phyloP scores from a whole-genome alignment of 2,329 filamentous ascomycete genomes.

The Fusarium incarnatum region DNA sequence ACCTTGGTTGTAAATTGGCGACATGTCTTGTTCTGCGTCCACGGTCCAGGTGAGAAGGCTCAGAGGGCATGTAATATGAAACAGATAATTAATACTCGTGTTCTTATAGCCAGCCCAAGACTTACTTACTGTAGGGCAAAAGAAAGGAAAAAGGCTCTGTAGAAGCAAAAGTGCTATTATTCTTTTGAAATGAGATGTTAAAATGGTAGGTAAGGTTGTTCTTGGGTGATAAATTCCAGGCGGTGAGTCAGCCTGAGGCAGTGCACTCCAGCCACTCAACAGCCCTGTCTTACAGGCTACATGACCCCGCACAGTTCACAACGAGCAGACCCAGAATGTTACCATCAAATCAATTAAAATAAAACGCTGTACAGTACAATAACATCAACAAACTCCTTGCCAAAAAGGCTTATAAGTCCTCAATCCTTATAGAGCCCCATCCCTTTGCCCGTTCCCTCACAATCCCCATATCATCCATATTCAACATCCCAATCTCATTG shows the following conservation, averaged over 20 bases:
- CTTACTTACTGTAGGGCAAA: too few species aligned
- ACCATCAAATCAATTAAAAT: neutral
- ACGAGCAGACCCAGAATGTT: neutral
- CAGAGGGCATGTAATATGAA: too few species aligned
- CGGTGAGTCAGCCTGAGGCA: neutral
- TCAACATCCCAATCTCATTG: slow-evolving; percentile 1
- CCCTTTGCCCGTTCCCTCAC: slow-evolving; percentile 19
- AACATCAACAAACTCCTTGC: neutral
- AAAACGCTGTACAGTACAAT: neutral
- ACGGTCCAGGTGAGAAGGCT: neutral
- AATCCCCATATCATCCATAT: slow-evolving; percentile 26
- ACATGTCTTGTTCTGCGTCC: neutral
- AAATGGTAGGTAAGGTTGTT: too few species aligned
- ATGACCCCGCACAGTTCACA: neutral
- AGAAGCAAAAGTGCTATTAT: neutral
- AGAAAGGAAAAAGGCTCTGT: too few species aligned
- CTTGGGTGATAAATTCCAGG: neutral
- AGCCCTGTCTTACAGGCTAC: neutral
- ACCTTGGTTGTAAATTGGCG: neutral
- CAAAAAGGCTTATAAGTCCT: neutral
- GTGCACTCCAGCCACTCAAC: neutral
- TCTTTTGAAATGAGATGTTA: neutral
- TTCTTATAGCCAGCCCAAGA: neutral
- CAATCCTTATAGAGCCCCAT: slow-evolving; percentile 7
- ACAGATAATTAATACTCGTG: too few species aligned